These are phyloP conservation scores for Lindgomyces ingoldianus DNA, from an alignment of 495 filamentous ascomycete genomes.

Conservation along the genomic window DNA sequence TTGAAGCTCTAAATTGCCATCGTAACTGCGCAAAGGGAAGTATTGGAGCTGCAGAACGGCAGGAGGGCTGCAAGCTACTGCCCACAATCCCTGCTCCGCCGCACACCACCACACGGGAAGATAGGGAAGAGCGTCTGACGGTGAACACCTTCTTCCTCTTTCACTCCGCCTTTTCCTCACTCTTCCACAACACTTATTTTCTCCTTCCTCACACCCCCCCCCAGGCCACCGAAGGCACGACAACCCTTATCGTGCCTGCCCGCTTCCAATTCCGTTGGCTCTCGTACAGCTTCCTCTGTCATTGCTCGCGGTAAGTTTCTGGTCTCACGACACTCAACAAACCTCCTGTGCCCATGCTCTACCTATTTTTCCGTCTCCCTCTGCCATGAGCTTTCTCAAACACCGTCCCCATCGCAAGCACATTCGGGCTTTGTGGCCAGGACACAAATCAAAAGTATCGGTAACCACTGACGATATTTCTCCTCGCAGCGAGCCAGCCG, in stretches of 20 bases:
- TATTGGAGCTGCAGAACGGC: neutral
- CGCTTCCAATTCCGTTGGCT: neutral
- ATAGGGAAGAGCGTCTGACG: neutral
- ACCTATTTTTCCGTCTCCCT: constrained; percentile 10
- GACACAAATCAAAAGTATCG: constrained; percentile 7
- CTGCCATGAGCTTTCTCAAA: constrained; percentile 25
- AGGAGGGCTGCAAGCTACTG: neutral
- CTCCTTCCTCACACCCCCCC: neutral
- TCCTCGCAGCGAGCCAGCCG: neutral
- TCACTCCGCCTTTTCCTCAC: neutral
- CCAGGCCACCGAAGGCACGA: neutral
- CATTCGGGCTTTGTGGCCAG: constrained; percentile 10
- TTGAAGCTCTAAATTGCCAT: neutral
- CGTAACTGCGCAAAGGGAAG: neutral
- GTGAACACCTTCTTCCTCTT: neutral
- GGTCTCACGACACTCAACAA: neutral
- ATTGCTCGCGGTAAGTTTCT: neutral
- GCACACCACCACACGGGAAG: neutral
- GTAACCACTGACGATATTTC: constrained; percentile 22
- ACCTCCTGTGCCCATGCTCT: neutral
- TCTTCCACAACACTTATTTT: neutral
- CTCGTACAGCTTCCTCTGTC: neutral
- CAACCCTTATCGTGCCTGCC: neutral
- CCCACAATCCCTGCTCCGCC: neutral
- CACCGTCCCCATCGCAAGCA: constrained; percentile 17